Percentiles rank a stretch among this genome's conserved stretches.
Evolutionary conservation across 1,284 basidiomycete species (phyloP).

Genomic region (Naganishia albida): DNA sequence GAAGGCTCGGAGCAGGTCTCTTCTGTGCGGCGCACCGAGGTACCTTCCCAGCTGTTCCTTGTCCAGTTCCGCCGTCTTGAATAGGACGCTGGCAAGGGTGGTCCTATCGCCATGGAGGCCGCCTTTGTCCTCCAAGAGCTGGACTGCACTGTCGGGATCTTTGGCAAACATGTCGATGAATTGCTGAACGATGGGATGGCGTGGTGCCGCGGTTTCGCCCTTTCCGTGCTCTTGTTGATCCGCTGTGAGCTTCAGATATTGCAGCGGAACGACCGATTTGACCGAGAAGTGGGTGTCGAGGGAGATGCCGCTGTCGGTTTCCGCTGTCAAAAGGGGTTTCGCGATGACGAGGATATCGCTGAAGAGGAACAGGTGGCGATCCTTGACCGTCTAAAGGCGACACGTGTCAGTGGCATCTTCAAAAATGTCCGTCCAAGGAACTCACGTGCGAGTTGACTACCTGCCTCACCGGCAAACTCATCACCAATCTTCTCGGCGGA

Average conservation of each 20-base stretch:
- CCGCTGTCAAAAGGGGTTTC: conserved; percentile 59
- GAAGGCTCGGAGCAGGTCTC: conserved; percentile 63
- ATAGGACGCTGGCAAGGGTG: conserved; percentile 76
- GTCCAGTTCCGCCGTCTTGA: conserved; percentile 82
- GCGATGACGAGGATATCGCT: conserved; percentile 85
- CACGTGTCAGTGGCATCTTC: no score
- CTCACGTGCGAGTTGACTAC: conserved; percentile 78
- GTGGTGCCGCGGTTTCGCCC: conserved; percentile 40
- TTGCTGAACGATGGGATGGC: conserved; percentile 65
- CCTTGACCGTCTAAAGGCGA: conserved; percentile 72
- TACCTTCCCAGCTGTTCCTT: conserved; percentile 79
- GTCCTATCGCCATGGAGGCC: conserved; percentile 59
- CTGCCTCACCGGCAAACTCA: conserved; percentile 85
- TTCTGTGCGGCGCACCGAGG: conserved; percentile 57
- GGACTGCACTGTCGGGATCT: conserved; percentile 71
- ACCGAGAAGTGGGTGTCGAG: conserved; percentile 81
- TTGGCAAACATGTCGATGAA: conserved; percentile 74
- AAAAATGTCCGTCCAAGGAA: conserved; percentile 1
- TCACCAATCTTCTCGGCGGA: conserved; percentile 78
- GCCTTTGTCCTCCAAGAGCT: conserved; percentile 61
- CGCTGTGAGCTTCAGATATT: conserved; percentile 55
- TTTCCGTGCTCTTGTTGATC: conserved; percentile 40
- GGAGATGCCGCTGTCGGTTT: conserved; percentile 59
- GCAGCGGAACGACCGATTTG: conserved; percentile 80
- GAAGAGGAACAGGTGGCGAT: conserved; percentile 93